Base-by-base conservation (phyloP, 2,329 filamentous ascomycete species). In the Cordyceps pruinosa region DNA sequence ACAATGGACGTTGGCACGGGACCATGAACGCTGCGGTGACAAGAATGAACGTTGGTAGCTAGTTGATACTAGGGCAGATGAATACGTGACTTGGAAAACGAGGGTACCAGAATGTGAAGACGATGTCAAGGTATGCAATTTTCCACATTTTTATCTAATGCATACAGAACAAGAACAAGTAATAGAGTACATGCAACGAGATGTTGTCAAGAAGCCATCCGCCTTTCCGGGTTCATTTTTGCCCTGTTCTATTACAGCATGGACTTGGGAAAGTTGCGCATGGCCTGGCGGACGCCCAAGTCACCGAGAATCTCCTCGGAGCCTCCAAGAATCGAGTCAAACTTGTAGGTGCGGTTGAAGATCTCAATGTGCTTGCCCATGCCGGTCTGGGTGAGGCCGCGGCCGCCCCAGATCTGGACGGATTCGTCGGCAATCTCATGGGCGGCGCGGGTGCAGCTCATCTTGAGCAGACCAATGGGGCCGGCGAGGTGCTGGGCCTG, bases 301-400 rank as follows among this genome's bases (percentile, higher is more conserved):
- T 95, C 90, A 5, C 81, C 87, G 58, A 95, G 69, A 59, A 95
- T 85, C 75, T 95, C 90, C 72, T 95, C 90, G 1, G 89, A 87
- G 12, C 90, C 90, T 58, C 90, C 90, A 26, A 93, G 72, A 58
- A 89, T 88, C 23, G 86, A 80, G 69, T 89, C 86, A 57, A 89
- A 94, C 74, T 94, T 94, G 73, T 92, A 89, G 2, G 86, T 90
- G 47, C 89, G 79, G 71, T 93, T 83, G 75, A 94, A 94, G 79
- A 89, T 87, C 74, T 95, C 90, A 60, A 95, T 84, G 32, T 90
- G 79, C 52, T 82, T 81, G 48, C 90, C 90, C 90, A 95, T 95
- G 17, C 90, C 90, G 0, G 81, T 82, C 73, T 91, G 86, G 1
- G 90, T 95, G 9, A 95, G 72, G 4, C 85, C 90, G 56, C 90